Base-by-base conservation (phyloP, 2,329 filamentous ascomycete species). In the Cladophialophora carrionii region DNA sequence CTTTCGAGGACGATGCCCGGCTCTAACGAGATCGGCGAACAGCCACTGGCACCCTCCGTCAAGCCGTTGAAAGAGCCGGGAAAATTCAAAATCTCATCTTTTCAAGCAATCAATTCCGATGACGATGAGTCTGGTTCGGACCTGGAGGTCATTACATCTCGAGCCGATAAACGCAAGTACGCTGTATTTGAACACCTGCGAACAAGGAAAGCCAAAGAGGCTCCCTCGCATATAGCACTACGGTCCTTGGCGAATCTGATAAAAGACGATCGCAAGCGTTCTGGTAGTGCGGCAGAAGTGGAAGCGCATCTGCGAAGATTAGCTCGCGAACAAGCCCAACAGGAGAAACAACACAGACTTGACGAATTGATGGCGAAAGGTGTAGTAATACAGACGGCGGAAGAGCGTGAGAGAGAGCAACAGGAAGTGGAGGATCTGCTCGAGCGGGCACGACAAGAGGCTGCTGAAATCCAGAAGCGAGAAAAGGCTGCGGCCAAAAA, bases 401-500 rank as follows among this genome's bases (percentile, higher is more conserved):
- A 97, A 76, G 93, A 99, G 76, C 87, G 91, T 22, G 90, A 93
- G 73, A 86, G 87, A 37, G 90, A 96, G 74, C 87, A 92, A 76
- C 87, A 90, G 63, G 87, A 93, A 65, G 87, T 96, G 12, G 95
- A 98, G 71, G 90, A 97, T 73, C 85, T 98, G 66, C 86, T 98
- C 29, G 89, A 94, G 55, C 92, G 89, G 72, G 94, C 93, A 22
- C 85, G 92, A 63, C 83, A 87, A 67, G 91, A 98, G 74, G 93
- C 89, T 1, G 85, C 90, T 52, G 88, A 90, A 70, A 88, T 98
- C 57, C 89, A 88, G 77, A 87, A 89, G 72, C 82, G 87, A 56
- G 95, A 99, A 78, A 87, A 87, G 68, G 88, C 85, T 31, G 87
- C 86, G 52, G 87, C 87, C 0, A 94, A 90, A 78, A 87, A 87